phyloP scores from a whole-genome alignment of 108 stramenopile species.

The Poteriospumella lacustris region DNA sequence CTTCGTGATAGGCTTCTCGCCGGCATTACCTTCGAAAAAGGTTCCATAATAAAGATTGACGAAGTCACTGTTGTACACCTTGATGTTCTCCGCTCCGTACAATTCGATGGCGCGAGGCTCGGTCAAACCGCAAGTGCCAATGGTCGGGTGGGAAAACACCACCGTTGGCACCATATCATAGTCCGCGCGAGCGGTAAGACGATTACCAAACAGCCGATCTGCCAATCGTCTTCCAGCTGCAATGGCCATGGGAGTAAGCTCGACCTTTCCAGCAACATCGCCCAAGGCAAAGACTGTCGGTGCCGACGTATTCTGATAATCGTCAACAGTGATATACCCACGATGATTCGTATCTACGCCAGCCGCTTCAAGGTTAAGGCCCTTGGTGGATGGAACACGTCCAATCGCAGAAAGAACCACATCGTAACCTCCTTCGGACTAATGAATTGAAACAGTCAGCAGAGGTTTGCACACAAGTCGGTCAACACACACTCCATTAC shows the following conservation, averaged over 20 bases:
- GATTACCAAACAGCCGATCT: constrained; percentile 68
- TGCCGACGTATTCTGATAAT: constrained; percentile 71
- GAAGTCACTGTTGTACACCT: constrained; percentile 61
- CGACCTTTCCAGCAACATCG: constrained; percentile 75
- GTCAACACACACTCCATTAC: neutral
- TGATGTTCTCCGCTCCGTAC: constrained; percentile 66
- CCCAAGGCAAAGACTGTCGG: constrained; percentile 78
- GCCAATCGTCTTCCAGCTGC: constrained; percentile 65
- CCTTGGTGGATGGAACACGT: constrained; percentile 60
- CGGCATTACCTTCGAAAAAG: constrained; percentile 26
- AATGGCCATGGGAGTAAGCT: constrained; percentile 90
- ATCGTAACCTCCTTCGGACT: constrained; percentile 53
- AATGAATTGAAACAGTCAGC: no score
- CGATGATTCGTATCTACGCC: constrained; percentile 30
- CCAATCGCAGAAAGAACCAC: constrained; percentile 73
- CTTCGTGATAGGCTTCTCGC: constrained; percentile 59
- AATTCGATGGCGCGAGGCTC: constrained; percentile 69
- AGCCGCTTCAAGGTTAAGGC: constrained; percentile 55
- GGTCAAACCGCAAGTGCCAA: constrained; percentile 75
- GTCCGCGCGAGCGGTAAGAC: constrained; percentile 53
- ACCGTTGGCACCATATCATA: constrained; percentile 79
- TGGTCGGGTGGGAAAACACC: constrained; percentile 78
- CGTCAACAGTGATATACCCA: constrained; percentile 69
- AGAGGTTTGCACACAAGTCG: no score
- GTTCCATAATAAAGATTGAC: constrained; percentile 48